Percentiles rank a stretch among this genome's conserved stretches.
Conservation (phyloP, 225 moss, liverwort and hornwort species). For the Polytrichum commune region DNA sequence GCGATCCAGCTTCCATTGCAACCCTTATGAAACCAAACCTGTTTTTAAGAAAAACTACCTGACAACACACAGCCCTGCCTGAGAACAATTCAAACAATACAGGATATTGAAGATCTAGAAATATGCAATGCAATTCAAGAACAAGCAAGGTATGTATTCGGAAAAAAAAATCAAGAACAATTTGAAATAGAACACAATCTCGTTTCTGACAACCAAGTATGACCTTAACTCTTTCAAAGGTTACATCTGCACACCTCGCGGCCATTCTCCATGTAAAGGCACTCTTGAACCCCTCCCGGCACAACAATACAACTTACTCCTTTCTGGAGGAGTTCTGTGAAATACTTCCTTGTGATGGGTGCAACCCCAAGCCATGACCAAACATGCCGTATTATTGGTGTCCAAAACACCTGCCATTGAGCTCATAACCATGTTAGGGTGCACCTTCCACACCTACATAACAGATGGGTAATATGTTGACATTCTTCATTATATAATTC, state of each 20-base stretch:
- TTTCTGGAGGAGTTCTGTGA: conserved; percentile 40
- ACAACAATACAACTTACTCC: conserved; percentile 60
- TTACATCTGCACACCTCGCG: conserved; percentile 56
- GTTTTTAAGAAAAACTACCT: conserved; percentile 78
- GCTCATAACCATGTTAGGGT: too few species aligned
- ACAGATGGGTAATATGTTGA: too few species aligned
- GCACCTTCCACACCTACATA: too few species aligned
- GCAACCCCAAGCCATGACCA: conserved; percentile 83
- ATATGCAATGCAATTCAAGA: too few species aligned
- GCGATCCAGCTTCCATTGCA: conserved; percentile 80
- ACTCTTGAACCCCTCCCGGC: conserved; percentile 97
- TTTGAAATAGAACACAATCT: not conserved
- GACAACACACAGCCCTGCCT: conserved; percentile 16
- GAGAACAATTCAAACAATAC: not conserved
- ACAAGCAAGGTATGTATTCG: too few species aligned
- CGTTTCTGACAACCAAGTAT: too few species aligned
- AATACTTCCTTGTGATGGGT: conserved; percentile 53
- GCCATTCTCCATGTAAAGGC: conserved; percentile 66
- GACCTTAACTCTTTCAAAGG: not conserved
- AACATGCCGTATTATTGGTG: conserved; percentile 77
- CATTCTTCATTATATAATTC: too few species aligned
- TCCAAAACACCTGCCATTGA: conserved; percentile 82
- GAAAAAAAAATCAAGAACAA: too few species aligned
- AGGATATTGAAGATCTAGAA: too few species aligned
- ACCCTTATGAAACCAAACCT: conserved; percentile 75